These are phyloP conservation scores for Stromatinia cepivora DNA, from an alignment of 2,329 filamentous ascomycete species.

Conservation along the genomic window DNA sequence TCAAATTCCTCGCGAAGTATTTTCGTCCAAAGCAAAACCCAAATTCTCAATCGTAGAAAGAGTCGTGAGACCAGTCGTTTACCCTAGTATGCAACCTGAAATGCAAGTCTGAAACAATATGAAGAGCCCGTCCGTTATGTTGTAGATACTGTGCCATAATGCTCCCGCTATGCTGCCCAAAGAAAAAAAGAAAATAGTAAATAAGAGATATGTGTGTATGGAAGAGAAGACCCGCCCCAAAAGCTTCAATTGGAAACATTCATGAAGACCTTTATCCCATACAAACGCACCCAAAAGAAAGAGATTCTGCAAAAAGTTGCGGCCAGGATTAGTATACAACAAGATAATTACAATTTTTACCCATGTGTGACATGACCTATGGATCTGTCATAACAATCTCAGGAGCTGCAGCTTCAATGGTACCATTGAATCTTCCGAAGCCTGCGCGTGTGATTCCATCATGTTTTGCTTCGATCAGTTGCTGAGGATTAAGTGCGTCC, in stretches of 20 bases:
- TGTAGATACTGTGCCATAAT: background rate
- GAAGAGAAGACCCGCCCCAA: background rate
- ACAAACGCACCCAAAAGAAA: slow-evolving; percentile 1
- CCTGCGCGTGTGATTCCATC: slow-evolving; percentile 37
- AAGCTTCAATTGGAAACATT: background rate
- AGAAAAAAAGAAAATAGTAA: background rate
- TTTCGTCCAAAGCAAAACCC: background rate
- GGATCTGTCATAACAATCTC: background rate
- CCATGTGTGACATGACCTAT: background rate
- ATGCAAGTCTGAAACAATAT: background rate
- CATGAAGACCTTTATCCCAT: background rate
- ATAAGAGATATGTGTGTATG: slow-evolving; percentile 1
- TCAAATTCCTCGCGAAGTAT: background rate
- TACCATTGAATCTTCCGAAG: slow-evolving; percentile 36
- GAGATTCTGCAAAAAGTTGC: background rate
- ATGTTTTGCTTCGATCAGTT: slow-evolving; percentile 26
- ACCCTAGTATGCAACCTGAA: slow-evolving; percentile 6
- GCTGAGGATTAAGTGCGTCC: slow-evolving; percentile 23
- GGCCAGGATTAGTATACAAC: background rate
- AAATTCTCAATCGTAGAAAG: background rate
- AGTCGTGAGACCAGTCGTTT: slow-evolving; percentile 3
- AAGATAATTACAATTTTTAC: background rate
- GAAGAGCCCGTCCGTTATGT: background rate
- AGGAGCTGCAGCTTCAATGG: slow-evolving; percentile 29
- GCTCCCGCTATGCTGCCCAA: background rate